phyloP scores from a whole-genome alignment of 495 filamentous ascomycete genomes.

The Daldinia decipiens region DNA sequence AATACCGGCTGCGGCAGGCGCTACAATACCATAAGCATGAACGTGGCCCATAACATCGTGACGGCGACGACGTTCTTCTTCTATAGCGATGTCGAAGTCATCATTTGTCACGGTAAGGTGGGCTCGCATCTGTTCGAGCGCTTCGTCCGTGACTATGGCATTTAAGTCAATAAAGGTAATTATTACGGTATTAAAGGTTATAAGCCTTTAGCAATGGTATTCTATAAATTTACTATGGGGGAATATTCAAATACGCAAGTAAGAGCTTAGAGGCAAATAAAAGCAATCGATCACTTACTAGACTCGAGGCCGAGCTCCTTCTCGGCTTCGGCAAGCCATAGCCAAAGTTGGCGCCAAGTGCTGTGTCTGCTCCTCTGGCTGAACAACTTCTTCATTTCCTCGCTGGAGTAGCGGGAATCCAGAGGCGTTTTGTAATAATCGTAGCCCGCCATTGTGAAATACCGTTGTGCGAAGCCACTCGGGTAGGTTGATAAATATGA shows the following conservation, averaged over 20 bases:
- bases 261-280: background rate
- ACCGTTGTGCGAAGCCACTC: background rate
- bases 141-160: conserved; percentile 71
- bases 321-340: conserved; percentile 84
- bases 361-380: conserved; percentile 73
- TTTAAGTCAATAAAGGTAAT: conserved; percentile 10
- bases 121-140: conserved; percentile 76
- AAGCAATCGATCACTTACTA: conserved; percentile 13
- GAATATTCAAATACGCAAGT: background rate
- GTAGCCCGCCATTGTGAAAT: conserved; percentile 23
- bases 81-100: conserved; percentile 78
- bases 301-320: conserved; percentile 69
- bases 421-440: conserved; percentile 70
- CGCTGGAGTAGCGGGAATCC: conserved; percentile 74
- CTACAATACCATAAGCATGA: conserved; percentile 73
- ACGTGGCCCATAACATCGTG: conserved; percentile 77
- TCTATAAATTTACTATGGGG: background rate
- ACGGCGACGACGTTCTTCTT: conserved; percentile 81
- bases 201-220: background rate
- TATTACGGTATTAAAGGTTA: background rate
- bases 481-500: conserved; percentile 3
- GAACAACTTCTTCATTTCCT: conserved; percentile 72
- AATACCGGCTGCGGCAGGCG: conserved; percentile 81
- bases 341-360: conserved; percentile 84
- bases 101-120: conserved; percentile 79